Evolutionary conservation across 78 protist genomes (phyloP).

Genomic region (Neovahlkampfia damariscottae): DNA sequence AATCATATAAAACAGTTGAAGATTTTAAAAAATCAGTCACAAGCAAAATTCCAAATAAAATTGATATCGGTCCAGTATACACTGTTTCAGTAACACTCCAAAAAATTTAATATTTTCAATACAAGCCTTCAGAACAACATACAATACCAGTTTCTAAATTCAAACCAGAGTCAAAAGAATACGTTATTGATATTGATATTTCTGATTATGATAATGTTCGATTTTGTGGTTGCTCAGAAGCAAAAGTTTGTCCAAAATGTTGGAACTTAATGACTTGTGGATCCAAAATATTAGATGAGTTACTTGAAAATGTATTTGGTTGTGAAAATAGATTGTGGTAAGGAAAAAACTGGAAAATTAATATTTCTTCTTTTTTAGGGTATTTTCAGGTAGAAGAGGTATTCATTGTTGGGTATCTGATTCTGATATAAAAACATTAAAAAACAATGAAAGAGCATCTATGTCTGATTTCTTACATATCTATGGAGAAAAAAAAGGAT

Average conservation of each 20-base stretch:
- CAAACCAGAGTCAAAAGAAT: slow-evolving; percentile 51
- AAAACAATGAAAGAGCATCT: slow-evolving; percentile 53
- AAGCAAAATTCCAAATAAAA: slow-evolving; percentile 29
- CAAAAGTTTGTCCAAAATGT: slow-evolving; percentile 64
- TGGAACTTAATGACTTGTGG: slow-evolving; percentile 85
- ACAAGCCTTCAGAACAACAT: slow-evolving; percentile 47
- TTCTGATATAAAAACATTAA: slow-evolving; percentile 51
- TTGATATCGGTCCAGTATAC: slow-evolving; percentile 72
- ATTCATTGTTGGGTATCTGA: slow-evolving; percentile 98
- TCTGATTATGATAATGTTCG: slow-evolving; percentile 94
- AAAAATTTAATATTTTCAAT: slow-evolving; percentile 2
- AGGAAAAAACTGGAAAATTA: no score
- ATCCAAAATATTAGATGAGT: slow-evolving; percentile 27
- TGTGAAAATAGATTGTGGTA: slow-evolving; percentile 77
- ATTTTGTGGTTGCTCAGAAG: slow-evolving; percentile 28
- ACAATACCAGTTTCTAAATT: slow-evolving; percentile 29
- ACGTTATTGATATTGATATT: slow-evolving; percentile 95
- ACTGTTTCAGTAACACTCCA: slow-evolving; percentile 17
- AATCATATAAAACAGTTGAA: slow-evolving; percentile 1
- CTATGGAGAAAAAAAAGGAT: not conserved
- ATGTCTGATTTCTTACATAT: slow-evolving; percentile 48
- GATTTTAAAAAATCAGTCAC: slow-evolving; percentile 12
- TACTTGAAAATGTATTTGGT: slow-evolving; percentile 67
- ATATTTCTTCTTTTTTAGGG: no score
- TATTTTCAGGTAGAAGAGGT: slow-evolving; percentile 97